phyloP scores from a whole-genome alignment of 2,329 filamentous ascomycete genomes.

The Trichophyton verrucosum region DNA sequence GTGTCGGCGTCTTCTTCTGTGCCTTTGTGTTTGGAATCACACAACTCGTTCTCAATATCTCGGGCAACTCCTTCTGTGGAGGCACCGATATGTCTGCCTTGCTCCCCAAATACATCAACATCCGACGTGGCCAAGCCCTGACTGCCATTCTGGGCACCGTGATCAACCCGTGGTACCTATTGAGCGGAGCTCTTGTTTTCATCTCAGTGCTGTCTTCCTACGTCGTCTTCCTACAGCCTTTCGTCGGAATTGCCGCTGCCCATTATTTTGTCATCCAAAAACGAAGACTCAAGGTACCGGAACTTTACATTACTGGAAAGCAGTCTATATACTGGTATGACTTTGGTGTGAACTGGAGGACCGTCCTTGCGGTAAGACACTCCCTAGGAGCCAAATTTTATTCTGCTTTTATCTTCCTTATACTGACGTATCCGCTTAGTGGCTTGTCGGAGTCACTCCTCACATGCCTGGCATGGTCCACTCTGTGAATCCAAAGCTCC shows the following conservation, averaged over 20 bases:
- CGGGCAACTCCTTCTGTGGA: constrained; percentile 36
- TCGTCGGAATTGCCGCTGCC: constrained; percentile 24
- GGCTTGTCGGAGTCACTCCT: constrained; percentile 8
- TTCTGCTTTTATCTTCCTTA: background rate
- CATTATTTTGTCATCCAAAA: constrained; percentile 27
- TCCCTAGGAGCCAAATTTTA: background rate
- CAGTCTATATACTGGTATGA: constrained; percentile 36
- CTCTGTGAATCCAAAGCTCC: constrained; percentile 15
- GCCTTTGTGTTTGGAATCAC: constrained; percentile 34
- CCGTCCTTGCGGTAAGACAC: constrained; percentile 18
- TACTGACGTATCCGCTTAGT: constrained; percentile 12
- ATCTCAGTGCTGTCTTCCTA: constrained; percentile 37
- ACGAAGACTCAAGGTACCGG: constrained; percentile 31
- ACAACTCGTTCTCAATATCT: constrained; percentile 34
- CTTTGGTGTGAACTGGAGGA: constrained; percentile 35
- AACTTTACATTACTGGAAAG: constrained; percentile 36
- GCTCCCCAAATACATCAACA: constrained; percentile 44
- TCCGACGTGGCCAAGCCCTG: constrained; percentile 42
- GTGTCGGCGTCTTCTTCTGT: constrained; percentile 38
- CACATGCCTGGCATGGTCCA: constrained; percentile 28
- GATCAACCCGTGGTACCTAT: constrained; percentile 39
- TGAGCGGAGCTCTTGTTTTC: constrained; percentile 37
- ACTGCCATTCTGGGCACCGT: constrained; percentile 11
- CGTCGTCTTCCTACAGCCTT: constrained; percentile 36
- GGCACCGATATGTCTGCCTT: constrained; percentile 44